Evolutionary conservation across 208 protist species (phyloP), one percentile per base, ranked within the genome.

Genomic region (Trypanosoma avium): DNA sequence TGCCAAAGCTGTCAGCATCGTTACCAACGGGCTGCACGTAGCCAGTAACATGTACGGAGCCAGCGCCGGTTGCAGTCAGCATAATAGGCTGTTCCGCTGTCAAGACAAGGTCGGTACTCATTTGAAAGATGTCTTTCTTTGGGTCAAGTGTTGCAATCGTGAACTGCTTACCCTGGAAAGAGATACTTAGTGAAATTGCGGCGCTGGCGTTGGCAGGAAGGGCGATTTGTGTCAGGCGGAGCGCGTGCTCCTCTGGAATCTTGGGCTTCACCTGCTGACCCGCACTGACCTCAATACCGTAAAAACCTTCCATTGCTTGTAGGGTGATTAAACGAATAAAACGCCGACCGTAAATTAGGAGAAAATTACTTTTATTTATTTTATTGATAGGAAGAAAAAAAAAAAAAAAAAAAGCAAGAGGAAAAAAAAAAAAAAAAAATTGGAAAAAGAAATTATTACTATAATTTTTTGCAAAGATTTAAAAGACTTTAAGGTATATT

Each of bases 71-170:
- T 2, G 86, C 89, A 17, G 74, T 67, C 57, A 95, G 88, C 57
- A 77, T 75, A 53, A 88, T 78, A 24, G 72, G 65, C 75, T 94
- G 88, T n/a, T 70, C 75, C 70, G 79, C 79, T n/a, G 82, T 93
- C 62, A 95, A 86, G 27, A 95, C 84, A 55, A 95, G 80, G 69
- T 95, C 89, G 21, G 82, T 93, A 73, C 66, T 86, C 70, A 93
- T 87, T 75, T 95, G 89, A 61, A 83, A 93, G 29, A 82, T 53
- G 57, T 82, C 84, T 50, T 66, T 79, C 79, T 90, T 89, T 64
- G 89, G 86, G 74, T 95, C 85, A 48, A 95, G 80, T 33, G 89
- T 95, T 5, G 82, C 89, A 40, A 95, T 85, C 15, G 89, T 93
- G 67, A 95, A 90, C 75, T 88, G 73, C 82, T 93, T 95, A 45